Evolutionary conservation across 306 rosid species (phyloP).

Genomic region (Vigna reflexopilosa): DNA sequence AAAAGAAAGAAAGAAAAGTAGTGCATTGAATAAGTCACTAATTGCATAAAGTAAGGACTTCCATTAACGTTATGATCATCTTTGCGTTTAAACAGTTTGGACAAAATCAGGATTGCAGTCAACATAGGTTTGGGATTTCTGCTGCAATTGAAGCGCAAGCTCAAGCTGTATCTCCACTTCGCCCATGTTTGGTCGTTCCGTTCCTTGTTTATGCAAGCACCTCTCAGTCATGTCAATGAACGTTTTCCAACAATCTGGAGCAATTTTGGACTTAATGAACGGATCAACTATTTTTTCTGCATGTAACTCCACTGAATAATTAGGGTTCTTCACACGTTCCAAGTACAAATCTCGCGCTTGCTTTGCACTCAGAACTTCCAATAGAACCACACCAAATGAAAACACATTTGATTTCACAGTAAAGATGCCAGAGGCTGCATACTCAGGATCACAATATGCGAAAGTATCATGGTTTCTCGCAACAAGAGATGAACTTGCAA

Average conservation of each 20-base stretch:
- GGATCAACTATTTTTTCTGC: conserved; percentile 15
- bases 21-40: no score
- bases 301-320: neutral
- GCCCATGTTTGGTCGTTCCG: neutral
- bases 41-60: neutral
- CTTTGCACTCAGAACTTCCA: conserved; percentile 11
- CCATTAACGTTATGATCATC: neutral
- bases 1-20: no score
- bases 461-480: neutral
- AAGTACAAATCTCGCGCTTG: neutral
- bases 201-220: conserved; percentile 20
- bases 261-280: neutral
- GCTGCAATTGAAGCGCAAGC: neutral
- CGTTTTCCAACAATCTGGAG: conserved; percentile 9
- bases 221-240: neutral
- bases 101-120: neutral
- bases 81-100: neutral
- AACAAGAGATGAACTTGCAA: neutral
- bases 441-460: neutral
- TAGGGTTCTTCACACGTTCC: neutral
- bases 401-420: conserved; percentile 1
- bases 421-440: neutral
- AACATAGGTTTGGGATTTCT: conserved; percentile 8
- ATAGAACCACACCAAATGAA: neutral
- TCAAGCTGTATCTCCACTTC: conserved; percentile 8